A percentile compares a stretch with the other conserved stretches of the same genome.
phyloP scores from a whole-genome alignment of 305 asterid species.

The Fraxinus ornus region DNA sequence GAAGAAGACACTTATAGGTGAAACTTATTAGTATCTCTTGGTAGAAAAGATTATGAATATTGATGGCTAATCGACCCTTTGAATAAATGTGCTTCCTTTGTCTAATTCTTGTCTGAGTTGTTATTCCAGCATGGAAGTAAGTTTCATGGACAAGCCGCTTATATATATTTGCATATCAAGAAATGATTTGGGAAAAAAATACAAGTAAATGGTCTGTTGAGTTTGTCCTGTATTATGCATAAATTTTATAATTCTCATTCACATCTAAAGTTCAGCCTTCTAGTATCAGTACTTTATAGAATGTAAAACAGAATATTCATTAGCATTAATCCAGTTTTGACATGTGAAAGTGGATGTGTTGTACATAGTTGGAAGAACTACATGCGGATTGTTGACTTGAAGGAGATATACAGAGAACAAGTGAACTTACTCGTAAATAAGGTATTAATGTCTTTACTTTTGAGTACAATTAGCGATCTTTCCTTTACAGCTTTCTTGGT shows the following conservation, averaged over 20 bases:
- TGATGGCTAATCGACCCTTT: background rate
- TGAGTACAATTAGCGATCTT: background rate
- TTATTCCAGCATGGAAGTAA: background rate
- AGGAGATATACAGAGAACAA: slow-evolving; percentile 99
- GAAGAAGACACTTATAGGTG: background rate
- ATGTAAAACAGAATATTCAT: background rate
- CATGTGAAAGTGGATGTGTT: slow-evolving; percentile 8
- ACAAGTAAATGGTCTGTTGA: background rate
- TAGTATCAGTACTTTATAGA: background rate
- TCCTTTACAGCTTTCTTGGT: background rate
- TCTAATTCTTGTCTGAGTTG: background rate
- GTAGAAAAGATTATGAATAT: background rate
- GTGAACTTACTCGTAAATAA: slow-evolving; percentile 89
- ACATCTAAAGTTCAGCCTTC: background rate
- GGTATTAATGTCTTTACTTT: slow-evolving; percentile 34
- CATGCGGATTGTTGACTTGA: slow-evolving; percentile 84
- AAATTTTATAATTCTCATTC: background rate
- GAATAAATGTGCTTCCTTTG: background rate
- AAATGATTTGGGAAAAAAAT: background rate
- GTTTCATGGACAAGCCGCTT: background rate
- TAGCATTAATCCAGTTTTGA: slow-evolving; percentile 2
- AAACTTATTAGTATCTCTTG: background rate
- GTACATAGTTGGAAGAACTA: slow-evolving; percentile 84
- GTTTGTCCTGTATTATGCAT: background rate
- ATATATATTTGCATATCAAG: background rate